A percentile compares a stretch with the other conserved stretches of the same genome.
These are phyloP conservation scores for Talaromyces piceae DNA, from an alignment of 2,329 filamentous ascomycete species.

Conservation along the genomic window DNA sequence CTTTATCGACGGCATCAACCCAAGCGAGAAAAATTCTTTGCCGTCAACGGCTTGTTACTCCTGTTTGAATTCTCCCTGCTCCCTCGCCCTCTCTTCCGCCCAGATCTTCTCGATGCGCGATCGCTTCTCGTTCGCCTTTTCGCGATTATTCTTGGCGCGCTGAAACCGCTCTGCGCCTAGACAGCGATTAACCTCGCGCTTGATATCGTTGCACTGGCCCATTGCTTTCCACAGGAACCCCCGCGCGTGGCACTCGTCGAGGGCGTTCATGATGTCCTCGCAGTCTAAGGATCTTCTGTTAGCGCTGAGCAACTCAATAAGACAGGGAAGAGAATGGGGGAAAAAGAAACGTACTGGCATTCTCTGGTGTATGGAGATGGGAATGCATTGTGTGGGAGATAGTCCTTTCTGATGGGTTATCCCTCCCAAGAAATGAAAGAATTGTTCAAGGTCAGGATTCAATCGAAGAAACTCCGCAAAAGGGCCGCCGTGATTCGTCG, in stretches of 20 bases:
- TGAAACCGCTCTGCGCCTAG: constrained; percentile 72
- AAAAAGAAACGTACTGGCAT: constrained; percentile 57
- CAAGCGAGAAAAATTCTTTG: not conserved
- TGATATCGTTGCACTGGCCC: constrained; percentile 83
- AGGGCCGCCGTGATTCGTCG: not conserved
- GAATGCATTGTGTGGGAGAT: constrained; percentile 71
- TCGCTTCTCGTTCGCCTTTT: constrained; percentile 61
- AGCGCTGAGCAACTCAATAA: constrained; percentile 1
- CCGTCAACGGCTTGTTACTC: not conserved
- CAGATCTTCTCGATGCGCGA: constrained; percentile 68
- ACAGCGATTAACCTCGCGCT: constrained; percentile 76
- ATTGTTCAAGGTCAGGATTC: not conserved
- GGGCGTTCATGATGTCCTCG: constrained; percentile 84
- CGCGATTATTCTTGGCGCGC: constrained; percentile 68
- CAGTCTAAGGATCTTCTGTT: constrained; percentile 57
- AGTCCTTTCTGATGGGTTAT: not conserved
- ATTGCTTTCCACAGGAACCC: constrained; percentile 89
- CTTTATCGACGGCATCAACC: not conserved
- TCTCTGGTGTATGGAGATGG: constrained; percentile 88
- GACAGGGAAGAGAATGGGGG: no score
- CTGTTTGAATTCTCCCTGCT: constrained; percentile 10
- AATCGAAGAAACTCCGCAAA: not conserved
- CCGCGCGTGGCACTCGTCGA: constrained; percentile 89
- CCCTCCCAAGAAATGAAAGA: no score
- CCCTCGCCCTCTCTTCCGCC: constrained; percentile 50